Conservation (phyloP, 257 asterid species). For the Ocimum tenuiflorum region DNA sequence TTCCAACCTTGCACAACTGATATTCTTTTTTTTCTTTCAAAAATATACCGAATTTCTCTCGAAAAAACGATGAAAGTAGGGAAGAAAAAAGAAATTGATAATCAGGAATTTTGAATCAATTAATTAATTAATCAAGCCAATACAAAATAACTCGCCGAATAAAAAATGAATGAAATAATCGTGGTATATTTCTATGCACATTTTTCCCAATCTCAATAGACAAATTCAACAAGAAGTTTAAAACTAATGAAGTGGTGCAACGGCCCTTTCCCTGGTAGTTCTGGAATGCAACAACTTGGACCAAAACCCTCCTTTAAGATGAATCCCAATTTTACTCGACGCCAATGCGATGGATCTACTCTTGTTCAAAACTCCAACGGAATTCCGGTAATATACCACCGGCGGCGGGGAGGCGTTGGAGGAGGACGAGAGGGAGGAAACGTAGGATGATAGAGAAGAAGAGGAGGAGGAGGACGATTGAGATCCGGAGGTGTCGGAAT, state of each 20-base stretch:
- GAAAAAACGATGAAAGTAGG: neutral
- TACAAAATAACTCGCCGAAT: neutral
- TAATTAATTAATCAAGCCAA: no score
- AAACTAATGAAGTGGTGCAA: conserved; percentile 20
- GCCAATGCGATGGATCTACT: conserved; percentile 46
- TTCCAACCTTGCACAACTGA: neutral
- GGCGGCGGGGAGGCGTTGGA: conserved; percentile 55
- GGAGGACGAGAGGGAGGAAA: conserved; percentile 48
- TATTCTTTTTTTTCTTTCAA: neutral
- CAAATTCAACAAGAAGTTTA: neutral
- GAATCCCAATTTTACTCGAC: neutral
- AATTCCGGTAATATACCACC: neutral
- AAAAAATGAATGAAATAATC: conserved; percentile 19
- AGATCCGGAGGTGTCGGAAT: neutral
- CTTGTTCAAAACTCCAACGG: conserved; percentile 31
- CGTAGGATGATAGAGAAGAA: conserved; percentile 36
- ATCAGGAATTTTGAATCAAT: neutral
- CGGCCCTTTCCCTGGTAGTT: conserved; percentile 32
- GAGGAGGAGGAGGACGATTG: conserved; percentile 24
- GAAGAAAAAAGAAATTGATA: neutral
- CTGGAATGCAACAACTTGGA: conserved; percentile 47
- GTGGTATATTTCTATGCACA: neutral
- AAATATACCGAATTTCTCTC: neutral
- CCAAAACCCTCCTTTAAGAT: conserved; percentile 46
- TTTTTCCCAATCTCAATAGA: neutral